phyloP scores from a whole-genome alignment of 2,329 filamentous ascomycete genomes.

The Scedosporium dehoogii region DNA sequence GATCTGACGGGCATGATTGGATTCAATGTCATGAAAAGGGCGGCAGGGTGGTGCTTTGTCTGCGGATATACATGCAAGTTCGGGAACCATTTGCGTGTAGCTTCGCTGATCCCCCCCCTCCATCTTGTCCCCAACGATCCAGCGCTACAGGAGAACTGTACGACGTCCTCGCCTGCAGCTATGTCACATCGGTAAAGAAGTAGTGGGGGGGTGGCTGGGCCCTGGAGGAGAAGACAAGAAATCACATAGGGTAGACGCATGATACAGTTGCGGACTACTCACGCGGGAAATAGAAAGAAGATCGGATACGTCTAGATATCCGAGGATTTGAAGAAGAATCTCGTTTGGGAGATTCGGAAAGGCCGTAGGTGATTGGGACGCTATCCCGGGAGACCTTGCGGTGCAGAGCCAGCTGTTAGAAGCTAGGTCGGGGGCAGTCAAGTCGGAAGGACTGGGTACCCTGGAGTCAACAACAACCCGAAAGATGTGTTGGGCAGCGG shows the following conservation, averaged over 20 bases:
- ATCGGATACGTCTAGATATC: conserved; percentile 47
- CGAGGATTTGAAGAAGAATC: conserved; percentile 43
- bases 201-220: neutral
- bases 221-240: neutral
- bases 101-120: neutral
- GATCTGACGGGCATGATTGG: neutral
- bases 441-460: neutral
- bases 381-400: neutral
- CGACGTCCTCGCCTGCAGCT: too few species aligned
- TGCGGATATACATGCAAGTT: neutral
- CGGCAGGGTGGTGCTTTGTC: neutral
- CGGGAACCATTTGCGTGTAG: neutral
- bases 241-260: too few species aligned
- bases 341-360: conserved; percentile 40
- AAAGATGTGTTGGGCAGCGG: neutral
- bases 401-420: neutral
- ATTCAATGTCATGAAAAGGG: neutral
- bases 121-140: neutral
- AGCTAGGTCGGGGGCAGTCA: neutral
- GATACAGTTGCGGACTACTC: conserved; percentile 18
- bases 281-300: conserved; percentile 46
- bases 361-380: neutral
- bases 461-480: neutral
- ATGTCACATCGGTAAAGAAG: too few species aligned
- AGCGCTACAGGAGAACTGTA: too few species aligned